phyloP scores from a whole-genome alignment of 495 filamentous ascomycete species.

The Hypoxylon fragiforme region DNA sequence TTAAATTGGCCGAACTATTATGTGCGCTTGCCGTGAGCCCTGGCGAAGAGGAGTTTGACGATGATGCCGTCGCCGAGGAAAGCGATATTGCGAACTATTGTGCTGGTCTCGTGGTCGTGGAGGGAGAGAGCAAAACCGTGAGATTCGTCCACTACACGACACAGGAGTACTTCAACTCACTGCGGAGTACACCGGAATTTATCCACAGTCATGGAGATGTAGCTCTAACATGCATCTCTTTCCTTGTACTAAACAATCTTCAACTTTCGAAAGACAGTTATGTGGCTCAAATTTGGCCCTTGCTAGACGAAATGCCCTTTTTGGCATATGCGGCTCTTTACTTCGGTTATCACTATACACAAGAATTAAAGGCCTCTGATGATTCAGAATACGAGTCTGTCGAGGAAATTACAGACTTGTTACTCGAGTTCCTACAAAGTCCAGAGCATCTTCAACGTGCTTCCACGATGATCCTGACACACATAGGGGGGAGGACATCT shows the following conservation, averaged over 20 bases:
- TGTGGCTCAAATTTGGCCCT: slow-evolving; percentile 29
- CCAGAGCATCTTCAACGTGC: slow-evolving; percentile 18
- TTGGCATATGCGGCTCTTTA: slow-evolving; percentile 39
- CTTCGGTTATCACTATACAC: slow-evolving; percentile 38
- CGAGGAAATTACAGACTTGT: slow-evolving; percentile 6
- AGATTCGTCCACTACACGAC: slow-evolving; percentile 40
- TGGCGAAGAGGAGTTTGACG: slow-evolving; percentile 30
- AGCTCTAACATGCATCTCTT: slow-evolving; percentile 35
- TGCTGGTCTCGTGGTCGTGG: slow-evolving; percentile 41
- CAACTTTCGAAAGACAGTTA: slow-evolving; percentile 7
- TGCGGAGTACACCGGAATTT: slow-evolving; percentile 30
- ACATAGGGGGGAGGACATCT: slow-evolving; percentile 10
- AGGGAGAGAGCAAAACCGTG: slow-evolving; percentile 39
- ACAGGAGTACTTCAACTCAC: slow-evolving; percentile 40
- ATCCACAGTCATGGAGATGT: slow-evolving; percentile 35
- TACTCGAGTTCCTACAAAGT: slow-evolving; percentile 6
- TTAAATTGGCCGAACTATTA: slow-evolving; percentile 37
- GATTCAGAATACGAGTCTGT: not conserved
- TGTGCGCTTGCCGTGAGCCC: slow-evolving; percentile 41
- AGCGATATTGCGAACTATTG: slow-evolving; percentile 38
- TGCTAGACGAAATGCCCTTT: slow-evolving; percentile 28
- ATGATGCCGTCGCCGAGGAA: slow-evolving; percentile 33
- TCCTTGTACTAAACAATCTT: slow-evolving; percentile 33
- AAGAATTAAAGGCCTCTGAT: slow-evolving; percentile 6
- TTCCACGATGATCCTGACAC: slow-evolving; percentile 5